phyloP scores from a whole-genome alignment of 345 rosid species.

The Eucalyptus dawsonii region DNA sequence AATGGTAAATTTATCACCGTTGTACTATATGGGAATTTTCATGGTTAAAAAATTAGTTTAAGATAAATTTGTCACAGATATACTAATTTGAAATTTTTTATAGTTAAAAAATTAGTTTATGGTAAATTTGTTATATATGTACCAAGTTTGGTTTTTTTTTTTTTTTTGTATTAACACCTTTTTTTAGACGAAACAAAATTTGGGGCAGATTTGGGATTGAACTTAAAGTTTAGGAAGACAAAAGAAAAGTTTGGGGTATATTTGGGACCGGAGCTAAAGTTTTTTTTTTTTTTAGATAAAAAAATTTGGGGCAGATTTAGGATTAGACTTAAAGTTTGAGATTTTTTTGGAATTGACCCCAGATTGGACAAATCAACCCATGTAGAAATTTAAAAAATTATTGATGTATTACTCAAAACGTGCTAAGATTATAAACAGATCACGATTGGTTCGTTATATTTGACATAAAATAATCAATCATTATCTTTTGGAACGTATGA shows the following conservation, averaged over 20 bases:
- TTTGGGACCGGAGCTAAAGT: rapidly evolving
- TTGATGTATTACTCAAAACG: background rate
- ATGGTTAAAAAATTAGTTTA: rapidly evolving
- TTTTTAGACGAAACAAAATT: no score
- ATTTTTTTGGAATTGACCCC: no score
- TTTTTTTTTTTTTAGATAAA: no score
- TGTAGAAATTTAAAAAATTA: background rate
- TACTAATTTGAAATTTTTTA: rapidly evolving
- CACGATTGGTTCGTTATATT: background rate
- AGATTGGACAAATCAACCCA: background rate
- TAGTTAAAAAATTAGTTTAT: no score
- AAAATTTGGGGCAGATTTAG: no score
- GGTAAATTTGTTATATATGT: rapidly evolving
- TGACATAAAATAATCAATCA: background rate
- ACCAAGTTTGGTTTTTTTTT: rapidly evolving
- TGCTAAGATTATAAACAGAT: background rate
- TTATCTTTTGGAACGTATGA: background rate
- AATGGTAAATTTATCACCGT: rapidly evolving
- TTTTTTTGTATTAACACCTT: no score
- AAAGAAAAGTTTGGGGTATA: no score
- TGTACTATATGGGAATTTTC: rapidly evolving
- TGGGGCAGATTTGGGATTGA: no score
- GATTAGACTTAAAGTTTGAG: no score
- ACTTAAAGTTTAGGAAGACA: no score
- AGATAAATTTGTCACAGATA: rapidly evolving